A percentile compares a stretch with the other conserved stretches of the same genome.
phyloP scores from a whole-genome alignment of 345 rosid species.

The Citrus cavaleriei region DNA sequence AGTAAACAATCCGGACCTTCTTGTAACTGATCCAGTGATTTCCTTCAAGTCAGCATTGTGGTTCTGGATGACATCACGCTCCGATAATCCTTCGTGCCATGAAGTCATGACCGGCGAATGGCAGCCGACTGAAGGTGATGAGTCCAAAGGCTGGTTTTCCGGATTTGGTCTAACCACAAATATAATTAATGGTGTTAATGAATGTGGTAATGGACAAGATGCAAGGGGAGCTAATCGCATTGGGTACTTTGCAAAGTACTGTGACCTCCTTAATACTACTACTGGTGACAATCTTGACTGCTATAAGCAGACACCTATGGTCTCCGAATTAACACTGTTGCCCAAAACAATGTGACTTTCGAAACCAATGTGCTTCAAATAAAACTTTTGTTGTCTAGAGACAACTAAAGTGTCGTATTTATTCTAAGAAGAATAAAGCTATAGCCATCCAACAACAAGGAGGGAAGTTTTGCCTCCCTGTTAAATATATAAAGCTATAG shows the following conservation, averaged over 20 bases:
- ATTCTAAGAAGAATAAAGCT: background rate
- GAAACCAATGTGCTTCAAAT: background rate
- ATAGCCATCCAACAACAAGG: too few relatives aligned
- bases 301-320: slow-evolving; percentile 42
- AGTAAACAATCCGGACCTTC: slow-evolving; percentile 56
- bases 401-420: too few relatives aligned
- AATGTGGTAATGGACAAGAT: slow-evolving; percentile 48
- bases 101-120: slow-evolving; percentile 45
- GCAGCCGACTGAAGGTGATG: slow-evolving; percentile 35
- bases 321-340: slow-evolving; percentile 5
- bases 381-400: background rate
- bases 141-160: slow-evolving; percentile 34
- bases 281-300: slow-evolving; percentile 63
- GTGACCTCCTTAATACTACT: slow-evolving; percentile 38
- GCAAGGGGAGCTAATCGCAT: slow-evolving; percentile 42
- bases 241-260: slow-evolving; percentile 63
- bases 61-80: slow-evolving; percentile 73
- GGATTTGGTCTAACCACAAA: slow-evolving; percentile 60
- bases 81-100: slow-evolving; percentile 63
- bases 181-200: slow-evolving; percentile 59
- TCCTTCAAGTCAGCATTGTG: slow-evolving; percentile 72
- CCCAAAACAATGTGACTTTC: slow-evolving; percentile 15
- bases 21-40: slow-evolving; percentile 33
- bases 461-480: too few relatives aligned
- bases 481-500: too few relatives aligned